These are phyloP conservation scores for Somion occarium DNA, from an alignment of 1,284 basidiomycete genomes.

Conservation along the genomic window DNA sequence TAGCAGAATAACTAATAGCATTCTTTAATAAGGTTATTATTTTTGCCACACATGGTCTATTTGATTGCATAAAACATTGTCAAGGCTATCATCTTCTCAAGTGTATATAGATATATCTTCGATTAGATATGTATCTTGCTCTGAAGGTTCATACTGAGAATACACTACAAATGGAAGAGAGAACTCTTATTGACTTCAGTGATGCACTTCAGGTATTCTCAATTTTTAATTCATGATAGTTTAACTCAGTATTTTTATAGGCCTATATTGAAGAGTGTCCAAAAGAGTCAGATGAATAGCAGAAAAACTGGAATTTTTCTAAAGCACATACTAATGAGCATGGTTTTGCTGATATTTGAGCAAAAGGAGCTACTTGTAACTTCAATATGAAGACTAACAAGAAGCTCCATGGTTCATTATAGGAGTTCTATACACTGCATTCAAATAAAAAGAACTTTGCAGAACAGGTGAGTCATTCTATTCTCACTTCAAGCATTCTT, in stretches of 20 bases:
- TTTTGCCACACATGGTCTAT: conserved; percentile 8
- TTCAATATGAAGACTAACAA: conserved; percentile 23
- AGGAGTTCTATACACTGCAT: conserved; percentile 17
- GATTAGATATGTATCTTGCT: conserved; percentile 15
- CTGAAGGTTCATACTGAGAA: conserved; percentile 19
- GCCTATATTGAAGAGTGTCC: background rate
- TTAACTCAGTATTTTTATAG: background rate
- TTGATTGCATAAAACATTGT: background rate
- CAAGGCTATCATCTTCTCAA: conserved; percentile 14
- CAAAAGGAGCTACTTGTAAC: conserved; percentile 18
- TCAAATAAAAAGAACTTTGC: conserved; percentile 28
- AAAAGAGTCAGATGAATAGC: background rate
- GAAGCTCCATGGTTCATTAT: conserved; percentile 21
- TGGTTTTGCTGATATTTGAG: conserved; percentile 18
- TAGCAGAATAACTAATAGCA: background rate
- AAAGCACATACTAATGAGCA: conserved; percentile 20
- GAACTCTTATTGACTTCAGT: conserved; percentile 5
- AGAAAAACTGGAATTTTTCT: conserved; percentile 22
- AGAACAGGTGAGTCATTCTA: conserved; percentile 17
- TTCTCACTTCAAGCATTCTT: background rate
- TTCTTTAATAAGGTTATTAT: conserved; percentile 11
- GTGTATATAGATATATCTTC: conserved; percentile 12
- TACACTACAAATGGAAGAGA: conserved; percentile 11
- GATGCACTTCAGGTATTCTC: conserved; percentile 1
- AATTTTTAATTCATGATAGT: background rate